A percentile compares a stretch with the other conserved stretches of the same genome.
These are phyloP conservation scores for Ogataea pini DNA, from an alignment of 805 yeast species.

Conservation along the genomic window DNA sequence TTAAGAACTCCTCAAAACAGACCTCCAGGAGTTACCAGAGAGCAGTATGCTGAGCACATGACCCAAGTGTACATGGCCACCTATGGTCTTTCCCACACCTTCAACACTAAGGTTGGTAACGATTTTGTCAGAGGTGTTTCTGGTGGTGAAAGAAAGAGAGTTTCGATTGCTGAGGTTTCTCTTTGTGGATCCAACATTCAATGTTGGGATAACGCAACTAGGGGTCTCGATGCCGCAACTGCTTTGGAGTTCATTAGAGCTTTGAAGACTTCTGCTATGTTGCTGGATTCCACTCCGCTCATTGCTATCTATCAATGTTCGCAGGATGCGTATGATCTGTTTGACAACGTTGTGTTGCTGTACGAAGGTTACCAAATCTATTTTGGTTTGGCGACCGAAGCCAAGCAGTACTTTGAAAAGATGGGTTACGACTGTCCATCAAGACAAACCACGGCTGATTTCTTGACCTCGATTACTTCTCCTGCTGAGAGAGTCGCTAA, in stretches of 20 bases:
- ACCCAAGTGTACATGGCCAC: slow-evolving; percentile 39
- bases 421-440: slow-evolving; percentile 49
- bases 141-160: slow-evolving; percentile 69
- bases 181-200: slow-evolving; percentile 42
- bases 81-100: slow-evolving; percentile 46
- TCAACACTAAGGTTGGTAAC: slow-evolving; percentile 61
- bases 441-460: slow-evolving; percentile 51
- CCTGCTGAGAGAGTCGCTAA: slow-evolving; percentile 32
- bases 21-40: slow-evolving; percentile 59
- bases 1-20: slow-evolving; percentile 64
- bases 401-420: slow-evolving; percentile 41
- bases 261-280: slow-evolving; percentile 53
- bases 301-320: slow-evolving; percentile 52
- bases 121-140: slow-evolving; percentile 65
- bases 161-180: slow-evolving; percentile 58
- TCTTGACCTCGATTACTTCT: slow-evolving; percentile 39
- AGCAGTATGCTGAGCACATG: slow-evolving; percentile 52
- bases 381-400: slow-evolving; percentile 39
- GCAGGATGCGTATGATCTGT: slow-evolving; percentile 46
- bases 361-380: slow-evolving; percentile 48
- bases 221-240: slow-evolving; percentile 73
- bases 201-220: slow-evolving; percentile 69
- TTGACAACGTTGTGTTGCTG: slow-evolving; percentile 43
- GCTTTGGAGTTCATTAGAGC: slow-evolving; percentile 65
- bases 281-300: slow-evolving; percentile 50